Conservation (phyloP, 2,329 filamentous ascomycete species). For the Trichophyton rubrum region DNA sequence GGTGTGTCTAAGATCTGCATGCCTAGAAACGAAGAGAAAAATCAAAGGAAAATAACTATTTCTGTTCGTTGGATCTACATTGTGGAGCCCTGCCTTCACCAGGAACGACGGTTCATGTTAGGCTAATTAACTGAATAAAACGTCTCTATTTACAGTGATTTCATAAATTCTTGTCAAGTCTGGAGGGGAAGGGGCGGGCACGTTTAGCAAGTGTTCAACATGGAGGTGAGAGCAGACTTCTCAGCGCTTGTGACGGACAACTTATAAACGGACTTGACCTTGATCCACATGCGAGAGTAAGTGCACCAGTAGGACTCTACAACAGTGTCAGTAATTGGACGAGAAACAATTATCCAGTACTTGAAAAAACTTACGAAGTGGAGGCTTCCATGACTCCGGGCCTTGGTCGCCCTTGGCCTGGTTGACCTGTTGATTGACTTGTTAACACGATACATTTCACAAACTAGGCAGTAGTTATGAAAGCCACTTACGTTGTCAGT, state of each 20-base stretch:
- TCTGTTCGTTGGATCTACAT: neutral
- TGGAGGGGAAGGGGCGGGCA: too few relatives aligned
- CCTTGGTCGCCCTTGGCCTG: constrained; percentile 58
- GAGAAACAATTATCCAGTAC: neutral
- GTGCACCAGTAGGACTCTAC: constrained; percentile 57
- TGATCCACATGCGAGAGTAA: constrained; percentile 64
- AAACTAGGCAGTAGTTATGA: neutral
- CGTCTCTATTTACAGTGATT: neutral
- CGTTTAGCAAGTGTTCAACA: constrained; percentile 35
- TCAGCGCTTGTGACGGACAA: constrained; percentile 60
- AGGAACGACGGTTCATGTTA: neutral
- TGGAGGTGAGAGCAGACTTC: constrained; percentile 53
- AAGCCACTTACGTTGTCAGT: constrained; percentile 46
- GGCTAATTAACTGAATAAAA: too few relatives aligned
- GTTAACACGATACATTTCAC: neutral
- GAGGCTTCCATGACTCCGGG: constrained; percentile 66
- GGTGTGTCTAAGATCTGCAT: neutral
- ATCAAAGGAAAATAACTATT: neutral
- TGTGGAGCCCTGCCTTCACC: neutral
- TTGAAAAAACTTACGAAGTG: constrained; percentile 36
- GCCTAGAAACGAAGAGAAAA: neutral
- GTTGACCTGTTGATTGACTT: constrained; percentile 40
- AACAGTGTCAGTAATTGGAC: neutral
- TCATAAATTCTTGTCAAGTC: neutral
- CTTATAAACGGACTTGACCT: constrained; percentile 61